Base-by-base conservation (phyloP, 345 rosid genomes). In the Sonneratia caseolaris region DNA sequence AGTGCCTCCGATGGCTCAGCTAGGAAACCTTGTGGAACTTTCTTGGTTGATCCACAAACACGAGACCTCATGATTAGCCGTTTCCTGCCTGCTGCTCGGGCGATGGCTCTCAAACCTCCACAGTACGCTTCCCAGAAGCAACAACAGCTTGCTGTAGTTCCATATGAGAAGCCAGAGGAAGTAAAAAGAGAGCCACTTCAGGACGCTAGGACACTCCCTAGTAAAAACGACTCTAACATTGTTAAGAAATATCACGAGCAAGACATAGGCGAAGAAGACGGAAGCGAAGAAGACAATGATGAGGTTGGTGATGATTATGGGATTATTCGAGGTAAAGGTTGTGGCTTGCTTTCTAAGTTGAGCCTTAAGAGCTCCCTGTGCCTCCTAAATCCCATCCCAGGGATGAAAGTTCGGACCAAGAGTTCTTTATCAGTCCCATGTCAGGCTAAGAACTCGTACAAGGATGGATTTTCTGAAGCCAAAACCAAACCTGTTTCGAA, bases 11-110 rank as follows among this genome's bases (percentile, higher is more conserved):
- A 84, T 70, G 80, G 81, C 7, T 62, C 18, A 11, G 78, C 61
- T 70, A 71, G 70, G 9, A 85, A 89, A 80, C 85, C 77, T 37
- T 77, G 86, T 10, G 84, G 85, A 74, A 88, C 82, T 21, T 81
- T 78, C 68, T 77, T 83, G 11, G 78, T 79, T 0, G 96, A 92
- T 80, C 68, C 69, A 45, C 85, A 82, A 18, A 84, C 89, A 48
- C 82, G 84, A 47, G 97, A 92, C 64, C 87, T 89, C 82, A 95
- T 95, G 92, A 77, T 95, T 89, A 84, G 76, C 47, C 97, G 98
- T 5, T 95, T 95, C 79, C 84, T 92, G 76, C 98, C 99, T 22
- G 97, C 99, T 40, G 97, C 97, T n/a, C 86, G 87, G 89, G 99
- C 99, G 14, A 89, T 92, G 99, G 78, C 97, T 71, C 69, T 89